Base-by-base conservation (phyloP, 2,329 filamentous ascomycete genomes). In the Tolypocladium capitatum region DNA sequence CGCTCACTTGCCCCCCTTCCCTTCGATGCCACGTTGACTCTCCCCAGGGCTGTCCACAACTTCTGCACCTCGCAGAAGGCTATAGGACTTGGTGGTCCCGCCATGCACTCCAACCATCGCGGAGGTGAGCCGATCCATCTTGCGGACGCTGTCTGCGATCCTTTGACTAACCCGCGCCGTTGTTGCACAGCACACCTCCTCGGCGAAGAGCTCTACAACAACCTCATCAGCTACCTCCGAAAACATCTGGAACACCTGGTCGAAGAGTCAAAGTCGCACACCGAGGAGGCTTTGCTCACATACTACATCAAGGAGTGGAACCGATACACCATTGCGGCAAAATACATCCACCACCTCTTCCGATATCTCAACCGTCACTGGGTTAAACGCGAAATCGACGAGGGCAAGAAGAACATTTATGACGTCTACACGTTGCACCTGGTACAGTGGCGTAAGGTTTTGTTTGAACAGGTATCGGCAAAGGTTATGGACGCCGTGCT, bases 61-160 rank as follows among this genome's bases (percentile, higher is more conserved):
- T 98, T 98, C 68, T 98, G 92, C 67, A 98, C 92, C 48, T 95
- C 92, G 24, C 92, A 97, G 66, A 97, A 97, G 65, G 88, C 88
- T 1, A 81, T 90, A 41, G 77, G 79, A n/a, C 73, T 78, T 46
- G 68, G 67, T 14, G 60, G 62, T 14, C 62, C 64, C n/a, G 59
- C 62, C 24, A 65, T 66, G 60, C 61, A 66, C n/a, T 59, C 60
- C 2, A 65, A 60, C 49, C 62, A 71, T 58, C 63, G 65, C 53
- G 89, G 89, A 66, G 86, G 86, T 81, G 71, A 42, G 64, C 55
- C 38, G 34, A 46, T 4, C 35, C 41, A 14, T 30, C 30, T 11
- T 21, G 3, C 13, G 14, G 14, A 16, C 21, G 5, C 47, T 31
- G 10, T 28, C 27, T 30, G 8, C 34, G 32, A 13, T 4, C 31